Percentiles rank a stretch among this genome's conserved stretches.
These are phyloP conservation scores for Populus alba DNA, from an alignment of 345 rosid species.

Conservation along the genomic window DNA sequence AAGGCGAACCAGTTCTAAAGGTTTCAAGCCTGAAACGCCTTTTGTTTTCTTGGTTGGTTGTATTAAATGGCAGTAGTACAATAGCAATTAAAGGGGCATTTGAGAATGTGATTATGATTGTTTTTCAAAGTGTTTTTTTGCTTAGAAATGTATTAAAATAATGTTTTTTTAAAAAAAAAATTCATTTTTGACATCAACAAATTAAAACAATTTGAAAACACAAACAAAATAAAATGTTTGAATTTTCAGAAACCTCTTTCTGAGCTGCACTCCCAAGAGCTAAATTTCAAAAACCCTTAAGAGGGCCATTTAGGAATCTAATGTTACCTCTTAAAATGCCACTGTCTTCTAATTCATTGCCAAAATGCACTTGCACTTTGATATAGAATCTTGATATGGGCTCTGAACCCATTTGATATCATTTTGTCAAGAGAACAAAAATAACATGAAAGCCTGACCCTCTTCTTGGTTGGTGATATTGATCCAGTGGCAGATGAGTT, in stretches of 20 bases:
- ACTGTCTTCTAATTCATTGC: not conserved
- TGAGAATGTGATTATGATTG: no score
- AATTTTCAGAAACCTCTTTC: no score
- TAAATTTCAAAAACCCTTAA: not conserved
- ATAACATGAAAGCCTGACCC: conserved; percentile 8
- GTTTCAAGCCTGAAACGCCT: conserved; percentile 22
- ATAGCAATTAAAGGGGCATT: not conserved
- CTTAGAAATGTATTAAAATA: no score
- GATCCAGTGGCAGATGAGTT: conserved; percentile 69
- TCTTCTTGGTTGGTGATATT: conserved; percentile 22
- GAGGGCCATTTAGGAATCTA: not conserved
- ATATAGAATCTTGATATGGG: not conserved
- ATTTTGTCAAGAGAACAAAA: not conserved
- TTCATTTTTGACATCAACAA: no score
- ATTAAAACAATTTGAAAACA: no score
- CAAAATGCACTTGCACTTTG: not conserved
- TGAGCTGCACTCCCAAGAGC: no score
- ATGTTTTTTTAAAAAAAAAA: no score
- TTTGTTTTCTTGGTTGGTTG: not conserved
- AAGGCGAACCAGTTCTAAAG: conserved; percentile 89
- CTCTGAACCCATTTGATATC: conserved; percentile 1
- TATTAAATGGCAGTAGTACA: not conserved
- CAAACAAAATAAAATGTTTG: no score
- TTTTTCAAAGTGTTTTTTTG: no score
- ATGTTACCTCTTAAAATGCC: not conserved